Conservation (phyloP, 2,329 filamentous ascomycete genomes). For the Fusarium kyushuense region DNA sequence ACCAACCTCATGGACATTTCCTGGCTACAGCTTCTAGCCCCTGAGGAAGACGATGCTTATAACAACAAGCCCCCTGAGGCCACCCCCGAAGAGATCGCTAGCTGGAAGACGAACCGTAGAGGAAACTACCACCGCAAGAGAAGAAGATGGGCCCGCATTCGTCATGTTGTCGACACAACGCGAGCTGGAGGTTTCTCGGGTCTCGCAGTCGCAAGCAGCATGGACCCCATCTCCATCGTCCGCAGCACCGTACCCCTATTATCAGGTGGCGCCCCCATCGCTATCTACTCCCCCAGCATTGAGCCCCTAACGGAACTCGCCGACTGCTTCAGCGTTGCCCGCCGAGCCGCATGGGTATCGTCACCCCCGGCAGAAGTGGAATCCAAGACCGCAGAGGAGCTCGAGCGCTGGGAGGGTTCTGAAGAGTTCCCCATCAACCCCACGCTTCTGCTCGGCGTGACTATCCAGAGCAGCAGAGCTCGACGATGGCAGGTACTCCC, state of each 20-base stretch:
- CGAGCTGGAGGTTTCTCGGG: constrained; percentile 84
- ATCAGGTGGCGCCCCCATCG: constrained; percentile 83
- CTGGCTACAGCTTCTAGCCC: constrained; percentile 91
- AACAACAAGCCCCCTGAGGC: constrained; percentile 70
- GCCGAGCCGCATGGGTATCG: constrained; percentile 79
- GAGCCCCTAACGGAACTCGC: constrained; percentile 83
- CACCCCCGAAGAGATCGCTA: constrained; percentile 70
- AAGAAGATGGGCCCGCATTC: constrained; percentile 80
- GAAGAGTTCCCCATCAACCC: constrained; percentile 90
- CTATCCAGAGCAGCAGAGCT: constrained; percentile 83
- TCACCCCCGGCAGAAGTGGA: constrained; percentile 61
- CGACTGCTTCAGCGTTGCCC: constrained; percentile 85
- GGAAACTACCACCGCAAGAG: constrained; percentile 91
- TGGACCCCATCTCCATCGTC: constrained; percentile 83
- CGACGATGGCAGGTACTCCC: constrained; percentile 92
- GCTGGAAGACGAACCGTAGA: constrained; percentile 84
- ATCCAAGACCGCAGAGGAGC: constrained; percentile 61
- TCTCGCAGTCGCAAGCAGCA: constrained; percentile 82
- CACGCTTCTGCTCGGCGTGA: constrained; percentile 81
- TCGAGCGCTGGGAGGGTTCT: constrained; percentile 69
- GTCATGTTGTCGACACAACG: constrained; percentile 78
- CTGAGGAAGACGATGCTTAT: constrained; percentile 80
- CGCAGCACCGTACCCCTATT: constrained; percentile 82
- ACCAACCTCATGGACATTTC: constrained; percentile 85
- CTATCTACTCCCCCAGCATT: constrained; percentile 84